Evolutionary conservation across 495 filamentous ascomycete genomes (phyloP).

Genomic region (Lichina pygmaea): DNA sequence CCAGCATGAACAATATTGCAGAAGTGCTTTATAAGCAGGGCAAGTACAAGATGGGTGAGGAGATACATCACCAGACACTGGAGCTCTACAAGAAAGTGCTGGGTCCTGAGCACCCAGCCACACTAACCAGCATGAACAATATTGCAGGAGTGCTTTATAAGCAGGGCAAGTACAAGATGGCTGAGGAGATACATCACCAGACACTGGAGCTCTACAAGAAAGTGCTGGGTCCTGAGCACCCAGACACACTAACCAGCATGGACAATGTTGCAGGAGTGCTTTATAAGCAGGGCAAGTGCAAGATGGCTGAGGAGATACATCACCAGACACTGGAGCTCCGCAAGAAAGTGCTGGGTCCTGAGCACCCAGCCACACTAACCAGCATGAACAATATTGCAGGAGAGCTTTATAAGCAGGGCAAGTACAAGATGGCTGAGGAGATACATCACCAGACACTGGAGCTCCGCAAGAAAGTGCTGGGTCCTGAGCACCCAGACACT

Average conservation of each 20-base stretch:
- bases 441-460: constrained; percentile 1
- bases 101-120: constrained; percentile 2
- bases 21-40: background rate
- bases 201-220: background rate
- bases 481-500: constrained; percentile 2
- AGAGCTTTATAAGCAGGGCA: background rate
- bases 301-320: constrained; percentile 2
- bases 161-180: background rate
- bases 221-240: background rate
- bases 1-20: constrained; percentile 1
- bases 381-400: background rate
- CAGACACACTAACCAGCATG: background rate
- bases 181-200: too few species aligned
- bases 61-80: constrained; percentile 1
- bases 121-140: background rate
- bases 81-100: constrained; percentile 1
- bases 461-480: constrained; percentile 1
- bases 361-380: constrained; percentile 1
- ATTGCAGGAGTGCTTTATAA: background rate
- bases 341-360: constrained; percentile 1
- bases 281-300: constrained; percentile 1
- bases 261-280: background rate
- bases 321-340: constrained; percentile 1
- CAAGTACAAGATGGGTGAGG: constrained; percentile 1
- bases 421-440: constrained; percentile 1